A percentile compares a stretch with the other conserved stretches of the same genome.
Evolutionary conservation across 108 stramenopile species (phyloP).

Genomic region (Ochromonas danica): DNA sequence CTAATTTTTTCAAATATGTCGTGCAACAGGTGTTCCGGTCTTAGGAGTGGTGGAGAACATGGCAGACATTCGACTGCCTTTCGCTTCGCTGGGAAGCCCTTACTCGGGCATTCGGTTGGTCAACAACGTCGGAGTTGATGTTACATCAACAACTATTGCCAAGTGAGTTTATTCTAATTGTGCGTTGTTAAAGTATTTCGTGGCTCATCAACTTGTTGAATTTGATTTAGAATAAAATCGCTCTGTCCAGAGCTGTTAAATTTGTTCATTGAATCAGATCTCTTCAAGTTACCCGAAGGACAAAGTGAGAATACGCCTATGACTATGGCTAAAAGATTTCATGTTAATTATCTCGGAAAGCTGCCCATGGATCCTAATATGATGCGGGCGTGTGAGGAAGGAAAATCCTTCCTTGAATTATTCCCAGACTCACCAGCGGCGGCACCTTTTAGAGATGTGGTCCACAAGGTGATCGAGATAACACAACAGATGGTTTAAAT

Average conservation of each 20-base stretch:
- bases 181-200: too few relatives aligned
- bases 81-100: not conserved
- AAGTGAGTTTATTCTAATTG: not conserved
- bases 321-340: constrained; percentile 80
- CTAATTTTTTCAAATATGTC: not conserved
- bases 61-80: constrained; percentile 58
- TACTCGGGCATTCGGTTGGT: not conserved
- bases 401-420: constrained; percentile 53
- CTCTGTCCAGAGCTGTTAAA: constrained; percentile 72
- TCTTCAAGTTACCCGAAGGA: constrained; percentile 62
- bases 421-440: constrained; percentile 49
- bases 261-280: constrained; percentile 58
- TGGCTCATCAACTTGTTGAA: too few relatives aligned
- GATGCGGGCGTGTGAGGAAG: constrained; percentile 83
- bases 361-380: constrained; percentile 91
- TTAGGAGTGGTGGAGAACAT: constrained; percentile 98
- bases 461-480: constrained; percentile 8
- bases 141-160: constrained; percentile 3
- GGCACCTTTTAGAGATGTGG: constrained; percentile 41
- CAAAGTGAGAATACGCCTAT: constrained; percentile 67
- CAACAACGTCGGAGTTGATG: constrained; percentile 8
- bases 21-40: constrained; percentile 64
- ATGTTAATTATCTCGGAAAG: constrained; percentile 81
- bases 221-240: constrained; percentile 48
- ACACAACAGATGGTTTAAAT: too few relatives aligned